These are phyloP conservation scores for Penicillium aurantiogriseum DNA, from an alignment of 2,329 filamentous ascomycete species.

Conservation along the genomic window DNA sequence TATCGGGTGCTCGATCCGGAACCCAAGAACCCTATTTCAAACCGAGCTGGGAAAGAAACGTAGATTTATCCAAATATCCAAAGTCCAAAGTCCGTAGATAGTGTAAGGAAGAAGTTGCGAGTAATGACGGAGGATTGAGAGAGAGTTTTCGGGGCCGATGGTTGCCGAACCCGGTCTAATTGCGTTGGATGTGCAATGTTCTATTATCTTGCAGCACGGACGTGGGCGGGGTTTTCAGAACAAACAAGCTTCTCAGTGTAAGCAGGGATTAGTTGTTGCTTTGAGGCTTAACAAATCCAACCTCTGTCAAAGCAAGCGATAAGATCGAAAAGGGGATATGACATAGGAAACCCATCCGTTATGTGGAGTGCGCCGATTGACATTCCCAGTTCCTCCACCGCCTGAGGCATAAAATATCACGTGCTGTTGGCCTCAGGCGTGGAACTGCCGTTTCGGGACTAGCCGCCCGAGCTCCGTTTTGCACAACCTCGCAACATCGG, in stretches of 20 bases:
- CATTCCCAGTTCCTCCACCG: constrained; percentile 13
- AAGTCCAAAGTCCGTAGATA: neutral
- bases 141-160: constrained; percentile 25
- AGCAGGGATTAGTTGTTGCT: constrained; percentile 22
- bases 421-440: constrained; percentile 25
- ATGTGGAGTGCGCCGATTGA: constrained; percentile 22
- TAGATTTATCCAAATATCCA: neutral
- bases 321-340: constrained; percentile 13
- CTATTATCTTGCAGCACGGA: constrained; percentile 31
- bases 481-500: constrained; percentile 42
- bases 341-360: constrained; percentile 27
- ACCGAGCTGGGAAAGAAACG: constrained; percentile 8
- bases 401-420: constrained; percentile 32
- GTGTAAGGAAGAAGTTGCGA: neutral
- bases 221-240: constrained; percentile 26
- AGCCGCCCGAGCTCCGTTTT: constrained; percentile 38
- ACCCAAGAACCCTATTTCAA: constrained; percentile 30
- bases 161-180: constrained; percentile 25
- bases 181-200: constrained; percentile 25
- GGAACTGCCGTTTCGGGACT: constrained; percentile 28
- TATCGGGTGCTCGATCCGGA: constrained; percentile 43
- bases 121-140: constrained; percentile 1
- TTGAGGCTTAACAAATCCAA: constrained; percentile 27
- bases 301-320: constrained; percentile 14
- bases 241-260: constrained; percentile 30